Evolutionary conservation across 179 eudicot genomes (phyloP).

Genomic region (Beta lomatogona): DNA sequence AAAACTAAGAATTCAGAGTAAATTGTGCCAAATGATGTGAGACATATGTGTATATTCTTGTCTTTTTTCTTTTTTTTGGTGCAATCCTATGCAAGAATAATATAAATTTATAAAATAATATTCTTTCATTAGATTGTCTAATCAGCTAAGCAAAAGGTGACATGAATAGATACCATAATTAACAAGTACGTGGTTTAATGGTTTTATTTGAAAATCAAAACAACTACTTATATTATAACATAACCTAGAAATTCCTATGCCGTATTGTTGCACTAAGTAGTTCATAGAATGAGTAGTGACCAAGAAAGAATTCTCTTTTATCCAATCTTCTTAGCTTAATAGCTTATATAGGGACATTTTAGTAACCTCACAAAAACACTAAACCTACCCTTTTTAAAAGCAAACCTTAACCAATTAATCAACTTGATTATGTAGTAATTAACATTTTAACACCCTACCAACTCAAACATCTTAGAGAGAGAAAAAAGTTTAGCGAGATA

Average conservation of each 20-base stretch:
- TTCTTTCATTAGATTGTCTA: background rate
- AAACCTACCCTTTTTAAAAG: conserved; percentile 6
- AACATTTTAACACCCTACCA: background rate
- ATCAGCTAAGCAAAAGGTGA: background rate
- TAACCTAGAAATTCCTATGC: background rate
- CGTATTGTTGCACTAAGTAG: background rate
- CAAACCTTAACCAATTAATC: background rate
- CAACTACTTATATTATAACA: no score
- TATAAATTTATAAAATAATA: background rate
- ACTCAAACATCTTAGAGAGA: background rate
- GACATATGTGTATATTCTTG: background rate
- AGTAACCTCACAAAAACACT: background rate
- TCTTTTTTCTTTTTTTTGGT: background rate
- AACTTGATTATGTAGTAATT: background rate
- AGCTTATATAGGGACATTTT: background rate
- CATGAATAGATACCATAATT: no score
- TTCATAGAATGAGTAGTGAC: conserved; percentile 16
- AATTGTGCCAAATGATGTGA: background rate
- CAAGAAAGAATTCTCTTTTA: conserved; percentile 11
- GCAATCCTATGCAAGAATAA: background rate
- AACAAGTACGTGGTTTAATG: no score
- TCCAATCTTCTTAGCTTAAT: background rate
- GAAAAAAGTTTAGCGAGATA: background rate
- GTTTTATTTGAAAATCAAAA: no score
- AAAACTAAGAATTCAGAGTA: no score